phyloP scores from a whole-genome alignment of 2,329 filamentous ascomycete species.

The Colletotrichum sp. region DNA sequence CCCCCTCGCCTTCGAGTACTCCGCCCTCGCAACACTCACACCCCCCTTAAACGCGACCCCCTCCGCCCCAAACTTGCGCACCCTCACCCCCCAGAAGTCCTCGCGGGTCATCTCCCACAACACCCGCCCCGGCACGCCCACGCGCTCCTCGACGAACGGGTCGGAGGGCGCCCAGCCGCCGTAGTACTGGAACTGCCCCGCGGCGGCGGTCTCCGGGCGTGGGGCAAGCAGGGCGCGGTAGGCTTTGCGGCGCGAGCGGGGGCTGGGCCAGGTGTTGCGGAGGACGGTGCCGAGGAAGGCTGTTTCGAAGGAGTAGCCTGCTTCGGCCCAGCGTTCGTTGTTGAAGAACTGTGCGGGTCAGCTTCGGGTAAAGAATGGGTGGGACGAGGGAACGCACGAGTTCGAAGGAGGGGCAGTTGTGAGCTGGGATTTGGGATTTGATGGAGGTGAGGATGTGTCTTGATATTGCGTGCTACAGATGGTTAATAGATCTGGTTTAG shows the following conservation, averaged over 20 bases:
- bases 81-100: background rate
- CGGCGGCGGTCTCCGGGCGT: background rate
- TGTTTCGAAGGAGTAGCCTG: conserved; percentile 1
- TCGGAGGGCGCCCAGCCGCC: background rate
- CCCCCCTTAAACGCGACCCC: background rate
- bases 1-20: background rate
- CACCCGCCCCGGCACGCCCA: background rate
- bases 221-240: background rate
- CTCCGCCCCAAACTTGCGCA: background rate
- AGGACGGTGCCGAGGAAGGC: background rate
- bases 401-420: background rate
- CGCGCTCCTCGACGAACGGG: background rate
- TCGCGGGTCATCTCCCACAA: background rate
- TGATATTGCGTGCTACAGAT: background rate
- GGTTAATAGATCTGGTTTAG: background rate
- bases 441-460: background rate
- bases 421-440: background rate
- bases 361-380: background rate
- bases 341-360: background rate
- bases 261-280: background rate
- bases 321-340: conserved; percentile 1
- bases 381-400: background rate
- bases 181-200: background rate
- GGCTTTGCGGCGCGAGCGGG: background rate
- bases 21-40: background rate